These are phyloP conservation scores for Tetrapyrgos nigripes DNA, from an alignment of 1,284 basidiomycete genomes.

Conservation along the genomic window DNA sequence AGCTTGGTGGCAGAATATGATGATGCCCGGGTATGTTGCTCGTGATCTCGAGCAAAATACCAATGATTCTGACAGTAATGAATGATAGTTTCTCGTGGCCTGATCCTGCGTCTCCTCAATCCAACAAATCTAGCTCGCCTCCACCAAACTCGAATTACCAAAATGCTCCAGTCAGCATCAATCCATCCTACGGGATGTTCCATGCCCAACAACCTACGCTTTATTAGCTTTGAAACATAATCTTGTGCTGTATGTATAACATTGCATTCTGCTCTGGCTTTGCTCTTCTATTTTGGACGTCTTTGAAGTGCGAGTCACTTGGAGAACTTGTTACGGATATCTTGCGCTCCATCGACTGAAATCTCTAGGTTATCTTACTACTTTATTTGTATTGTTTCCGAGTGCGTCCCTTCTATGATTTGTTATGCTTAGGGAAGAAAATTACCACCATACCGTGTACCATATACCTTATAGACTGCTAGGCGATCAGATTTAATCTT, in stretches of 20 bases:
- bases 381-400: not conserved
- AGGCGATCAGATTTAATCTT: too few species aligned
- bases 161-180: not conserved
- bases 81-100: slow-evolving; percentile 32
- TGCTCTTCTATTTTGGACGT: not conserved
- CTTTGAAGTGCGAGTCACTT: not conserved
- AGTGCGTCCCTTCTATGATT: too few species aligned
- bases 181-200: slow-evolving; percentile 18
- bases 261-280: not conserved
- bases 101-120: slow-evolving; percentile 20
- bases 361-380: not conserved
- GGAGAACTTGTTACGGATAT: not conserved
- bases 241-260: not conserved
- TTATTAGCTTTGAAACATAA: not conserved
- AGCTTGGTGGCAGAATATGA: slow-evolving; percentile 76
- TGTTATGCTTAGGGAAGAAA: too few species aligned
- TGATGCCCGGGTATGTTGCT: slow-evolving; percentile 76
- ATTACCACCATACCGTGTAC: too few species aligned
- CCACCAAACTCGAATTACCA: slow-evolving; percentile 3
- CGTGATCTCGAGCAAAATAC: not conserved
- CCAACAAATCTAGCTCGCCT: slow-evolving; percentile 15
- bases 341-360: not conserved
- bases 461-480: too few species aligned
- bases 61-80: not conserved
- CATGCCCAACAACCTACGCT: slow-evolving; percentile 14